A percentile compares a stretch with the other conserved stretches of the same genome.
Conservation (phyloP, 2,329 filamentous ascomycete genomes). For the Ceratocystis diversiconidia region DNA sequence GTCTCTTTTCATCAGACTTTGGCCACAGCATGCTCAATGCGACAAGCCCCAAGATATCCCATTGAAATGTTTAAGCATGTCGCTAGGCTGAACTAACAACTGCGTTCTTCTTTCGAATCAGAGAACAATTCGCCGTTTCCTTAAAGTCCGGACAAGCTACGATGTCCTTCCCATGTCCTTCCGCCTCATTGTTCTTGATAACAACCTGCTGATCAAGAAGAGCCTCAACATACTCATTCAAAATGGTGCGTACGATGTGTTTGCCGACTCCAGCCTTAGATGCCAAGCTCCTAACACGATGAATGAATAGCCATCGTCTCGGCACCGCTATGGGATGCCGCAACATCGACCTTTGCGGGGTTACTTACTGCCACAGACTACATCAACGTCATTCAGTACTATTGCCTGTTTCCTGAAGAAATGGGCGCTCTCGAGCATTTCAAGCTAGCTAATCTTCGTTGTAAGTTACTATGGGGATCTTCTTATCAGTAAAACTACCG, state of each 20-base stretch:
- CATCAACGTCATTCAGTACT: conserved; percentile 98
- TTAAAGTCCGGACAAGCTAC: conserved; percentile 92
- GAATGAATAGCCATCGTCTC: conserved; percentile 70
- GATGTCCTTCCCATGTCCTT: conserved; percentile 94
- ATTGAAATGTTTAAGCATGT: not conserved
- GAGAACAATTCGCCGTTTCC: conserved; percentile 87
- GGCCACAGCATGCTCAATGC: conserved; percentile 1
- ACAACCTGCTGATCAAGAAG: conserved; percentile 88
- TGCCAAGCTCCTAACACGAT: not conserved
- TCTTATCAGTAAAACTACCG: not conserved
- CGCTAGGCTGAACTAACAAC: not conserved
- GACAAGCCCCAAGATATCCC: not conserved
- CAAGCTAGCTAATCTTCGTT: conserved; percentile 76
- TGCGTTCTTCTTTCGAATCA: conserved; percentile 27
- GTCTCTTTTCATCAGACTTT: not conserved
- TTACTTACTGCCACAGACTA: conserved; percentile 92
- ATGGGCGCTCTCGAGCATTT: conserved; percentile 87
- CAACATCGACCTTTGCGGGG: conserved; percentile 81
- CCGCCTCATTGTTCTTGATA: conserved; percentile 90
- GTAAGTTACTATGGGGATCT: conserved; percentile 34
- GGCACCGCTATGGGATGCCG: conserved; percentile 91
- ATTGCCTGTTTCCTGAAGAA: conserved; percentile 90
- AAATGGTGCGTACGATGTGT: conserved; percentile 48
- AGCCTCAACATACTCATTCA: conserved; percentile 89
- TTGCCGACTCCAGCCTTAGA: not conserved